A percentile compares a stretch with the other conserved stretches of the same genome.
Conservation (phyloP, 441 rosid genomes). For the Capsella rubella region DNA sequence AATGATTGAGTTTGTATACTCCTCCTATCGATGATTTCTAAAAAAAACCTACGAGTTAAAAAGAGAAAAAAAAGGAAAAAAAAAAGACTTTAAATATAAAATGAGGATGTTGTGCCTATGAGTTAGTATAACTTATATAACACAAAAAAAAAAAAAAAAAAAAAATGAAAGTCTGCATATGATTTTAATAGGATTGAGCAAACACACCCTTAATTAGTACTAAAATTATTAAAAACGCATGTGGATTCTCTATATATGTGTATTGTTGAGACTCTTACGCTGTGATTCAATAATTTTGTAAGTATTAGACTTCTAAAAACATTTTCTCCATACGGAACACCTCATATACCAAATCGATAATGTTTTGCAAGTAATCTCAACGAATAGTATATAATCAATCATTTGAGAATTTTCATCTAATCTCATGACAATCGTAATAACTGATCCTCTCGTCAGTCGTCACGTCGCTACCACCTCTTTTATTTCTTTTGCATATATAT, state of each 20-base stretch:
- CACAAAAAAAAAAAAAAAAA: too few species aligned
- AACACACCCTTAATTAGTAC: neutral
- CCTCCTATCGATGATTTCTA: neutral
- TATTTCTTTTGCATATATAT: neutral
- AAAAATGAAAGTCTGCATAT: neutral
- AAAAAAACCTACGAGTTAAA: neutral
- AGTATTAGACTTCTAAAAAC: slow-evolving; percentile 23
- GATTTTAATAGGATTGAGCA: neutral
- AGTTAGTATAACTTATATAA: too few species aligned
- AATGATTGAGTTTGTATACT: too few species aligned
- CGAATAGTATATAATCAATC: slow-evolving; percentile 22
- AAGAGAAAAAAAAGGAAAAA: neutral
- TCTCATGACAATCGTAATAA: neutral
- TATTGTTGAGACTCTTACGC: neutral
- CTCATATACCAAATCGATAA: slow-evolving; percentile 31
- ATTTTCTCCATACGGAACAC: slow-evolving; percentile 16
- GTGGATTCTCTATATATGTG: neutral
- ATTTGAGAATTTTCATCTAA: slow-evolving; percentile 14
- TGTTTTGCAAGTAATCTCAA: slow-evolving; percentile 15
- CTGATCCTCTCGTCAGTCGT: neutral
- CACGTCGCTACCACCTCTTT: slow-evolving; percentile 33
- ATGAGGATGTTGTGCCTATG: neutral
- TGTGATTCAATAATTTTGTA: slow-evolving; percentile 24
- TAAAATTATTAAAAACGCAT: slow-evolving; percentile 1
- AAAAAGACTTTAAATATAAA: neutral